These are phyloP conservation scores for Phytopythium aichiense DNA, from an alignment of 352 stramenopile species.

Conservation along the genomic window DNA sequence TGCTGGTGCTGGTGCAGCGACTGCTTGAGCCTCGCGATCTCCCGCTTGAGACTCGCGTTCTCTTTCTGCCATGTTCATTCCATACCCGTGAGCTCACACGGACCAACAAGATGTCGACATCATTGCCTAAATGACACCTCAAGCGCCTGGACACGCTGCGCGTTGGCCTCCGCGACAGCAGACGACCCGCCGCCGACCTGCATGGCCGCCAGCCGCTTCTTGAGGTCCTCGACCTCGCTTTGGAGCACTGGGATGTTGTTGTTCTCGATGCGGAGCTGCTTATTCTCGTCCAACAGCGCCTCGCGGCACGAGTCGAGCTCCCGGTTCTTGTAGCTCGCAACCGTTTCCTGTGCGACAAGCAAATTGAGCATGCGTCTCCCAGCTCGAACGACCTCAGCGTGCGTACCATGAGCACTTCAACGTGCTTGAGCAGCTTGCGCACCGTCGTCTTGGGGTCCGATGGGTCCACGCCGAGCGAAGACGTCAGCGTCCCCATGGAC, in stretches of 20 bases:
- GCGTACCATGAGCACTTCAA: constrained; percentile 69
- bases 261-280: constrained; percentile 69
- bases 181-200: constrained; percentile 7
- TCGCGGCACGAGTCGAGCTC: constrained; percentile 45
- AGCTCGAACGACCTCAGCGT: too few relatives aligned
- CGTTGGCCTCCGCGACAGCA: constrained; percentile 14
- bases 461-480: constrained; percentile 61
- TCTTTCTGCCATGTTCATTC: constrained; percentile 21
- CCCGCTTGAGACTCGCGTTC: constrained; percentile 41
- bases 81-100: not conserved
- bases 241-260: constrained; percentile 85
- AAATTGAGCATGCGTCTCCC: not conserved
- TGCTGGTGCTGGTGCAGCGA: constrained; percentile 29
- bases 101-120: too few relatives aligned
- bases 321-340: constrained; percentile 50
- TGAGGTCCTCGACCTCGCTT: constrained; percentile 60
- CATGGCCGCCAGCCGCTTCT: constrained; percentile 35
- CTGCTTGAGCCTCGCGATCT: constrained; percentile 41
- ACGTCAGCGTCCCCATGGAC: constrained; percentile 19
- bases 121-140: constrained; percentile 20
- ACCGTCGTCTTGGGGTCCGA: constrained; percentile 81
- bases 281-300: constrained; percentile 57
- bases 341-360: constrained; percentile 32
- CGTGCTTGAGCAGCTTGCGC: constrained; percentile 80
- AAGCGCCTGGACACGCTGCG: constrained; percentile 35